These are phyloP conservation scores for Corymbia maculata DNA, from an alignment of 345 rosid species.

Conservation along the genomic window DNA sequence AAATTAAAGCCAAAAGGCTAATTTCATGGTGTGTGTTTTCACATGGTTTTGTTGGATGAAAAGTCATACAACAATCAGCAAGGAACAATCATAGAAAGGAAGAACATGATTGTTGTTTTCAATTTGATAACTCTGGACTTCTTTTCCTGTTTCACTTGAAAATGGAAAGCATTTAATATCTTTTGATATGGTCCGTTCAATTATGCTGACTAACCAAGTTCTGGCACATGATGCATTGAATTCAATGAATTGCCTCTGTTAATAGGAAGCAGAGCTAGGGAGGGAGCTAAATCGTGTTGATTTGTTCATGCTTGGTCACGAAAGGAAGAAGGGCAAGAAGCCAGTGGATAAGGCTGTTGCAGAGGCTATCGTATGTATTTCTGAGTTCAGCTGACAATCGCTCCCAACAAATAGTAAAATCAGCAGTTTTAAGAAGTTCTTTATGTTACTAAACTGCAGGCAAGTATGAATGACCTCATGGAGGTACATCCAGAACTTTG, in stretches of 20 bases:
- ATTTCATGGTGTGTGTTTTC: neutral
- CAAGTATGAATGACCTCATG: neutral
- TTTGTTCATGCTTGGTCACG: neutral
- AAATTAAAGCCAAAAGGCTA: neutral
- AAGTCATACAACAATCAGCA: neutral
- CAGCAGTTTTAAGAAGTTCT: neutral
- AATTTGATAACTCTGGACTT: neutral
- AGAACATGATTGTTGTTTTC: neutral
- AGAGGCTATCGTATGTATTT: neutral
- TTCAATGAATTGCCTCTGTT: neutral
- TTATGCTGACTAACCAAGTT: neutral
- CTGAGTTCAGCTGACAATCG: neutral
- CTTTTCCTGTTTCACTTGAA: neutral
- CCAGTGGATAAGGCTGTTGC: neutral
- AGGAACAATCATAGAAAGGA: neutral
- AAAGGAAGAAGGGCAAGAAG: neutral
- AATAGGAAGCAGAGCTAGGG: neutral
- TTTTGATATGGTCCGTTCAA: neutral
- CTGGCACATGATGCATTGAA: neutral
- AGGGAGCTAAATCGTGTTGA: neutral
- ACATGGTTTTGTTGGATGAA: neutral
- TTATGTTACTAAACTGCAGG: neutral
- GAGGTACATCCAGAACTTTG: neutral
- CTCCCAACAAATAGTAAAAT: neutral
- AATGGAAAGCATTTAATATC: neutral